Conservation (phyloP, 176 grass and related monocot genomes). For the Bonia amplexicaulis region DNA sequence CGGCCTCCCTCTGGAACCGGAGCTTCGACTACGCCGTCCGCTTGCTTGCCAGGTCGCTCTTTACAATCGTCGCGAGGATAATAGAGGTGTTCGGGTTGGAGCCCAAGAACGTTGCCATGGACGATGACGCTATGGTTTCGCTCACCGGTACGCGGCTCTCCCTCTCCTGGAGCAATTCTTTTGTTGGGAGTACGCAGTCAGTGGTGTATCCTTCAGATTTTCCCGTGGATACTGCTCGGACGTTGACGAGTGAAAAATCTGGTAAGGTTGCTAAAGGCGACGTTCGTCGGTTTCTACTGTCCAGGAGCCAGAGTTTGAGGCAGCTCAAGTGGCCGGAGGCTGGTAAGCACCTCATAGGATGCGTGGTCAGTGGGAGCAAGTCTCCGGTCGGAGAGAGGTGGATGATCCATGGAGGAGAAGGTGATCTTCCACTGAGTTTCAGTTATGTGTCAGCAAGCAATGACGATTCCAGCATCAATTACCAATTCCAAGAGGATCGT, state of each 20-base stretch:
- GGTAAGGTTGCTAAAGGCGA: background rate
- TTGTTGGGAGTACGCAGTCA: constrained; percentile 15
- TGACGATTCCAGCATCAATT: background rate
- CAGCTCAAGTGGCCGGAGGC: constrained; percentile 43
- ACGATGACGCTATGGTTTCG: background rate
- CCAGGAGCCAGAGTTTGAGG: constrained; percentile 40
- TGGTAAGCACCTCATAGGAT: constrained; percentile 44
- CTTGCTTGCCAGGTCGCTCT: constrained; percentile 71
- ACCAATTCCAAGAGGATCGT: background rate
- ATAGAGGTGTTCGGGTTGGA: constrained; percentile 46
- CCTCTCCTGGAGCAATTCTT: constrained; percentile 49
- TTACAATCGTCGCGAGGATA: constrained; percentile 61
- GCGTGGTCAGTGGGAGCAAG: constrained; percentile 33
- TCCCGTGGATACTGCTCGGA: background rate
- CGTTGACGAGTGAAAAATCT: constrained; percentile 8
- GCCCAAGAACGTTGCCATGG: background rate
- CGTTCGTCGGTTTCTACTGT: constrained; percentile 11
- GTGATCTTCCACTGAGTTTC: constrained; percentile 13
- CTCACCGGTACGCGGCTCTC: background rate
- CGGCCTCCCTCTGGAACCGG: constrained; percentile 54
- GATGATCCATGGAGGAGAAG: constrained; percentile 26
- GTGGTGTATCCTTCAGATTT: constrained; percentile 45
- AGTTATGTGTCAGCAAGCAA: background rate
- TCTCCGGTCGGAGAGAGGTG: constrained; percentile 40
- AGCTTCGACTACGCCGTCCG: constrained; percentile 67